Evolutionary conservation across 192 early-diverging fungal genomes (phyloP), one percentile per base, ranked within the genome.

Genomic region (Obelidium mucronatum): DNA sequence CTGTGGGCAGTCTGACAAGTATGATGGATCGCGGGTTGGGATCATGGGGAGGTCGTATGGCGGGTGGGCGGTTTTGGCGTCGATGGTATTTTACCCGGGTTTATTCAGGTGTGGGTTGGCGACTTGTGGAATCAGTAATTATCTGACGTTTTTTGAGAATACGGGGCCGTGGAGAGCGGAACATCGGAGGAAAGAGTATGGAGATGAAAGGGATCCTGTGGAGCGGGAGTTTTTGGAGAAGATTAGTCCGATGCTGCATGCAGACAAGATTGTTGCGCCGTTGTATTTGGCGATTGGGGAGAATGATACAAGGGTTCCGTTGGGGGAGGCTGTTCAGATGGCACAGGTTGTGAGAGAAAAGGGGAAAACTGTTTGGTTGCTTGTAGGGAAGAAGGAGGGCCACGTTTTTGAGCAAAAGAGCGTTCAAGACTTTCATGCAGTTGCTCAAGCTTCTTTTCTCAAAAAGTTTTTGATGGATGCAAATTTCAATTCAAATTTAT

Each of bases 31-130:
- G 19, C 56, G 61, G 35, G 51, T 73, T 35, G 56, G 35, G 19
- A 73, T 73, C 33, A 73, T 73, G 71, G 71, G 71, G 5, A 13
- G 71, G n/a, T 60, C 54, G n/a, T 73, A 73, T 35, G 71, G 71
- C 40, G 71, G 71, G 30, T 73, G 61, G 35, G 61, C 61, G 26
- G 55, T 62, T 2, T 31, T 73, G 2, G 71, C 71, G 19, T 24
- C 36, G 11, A 4, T 73, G 4, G 33, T 73, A 37, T 58, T 40
- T 40, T 73, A 31, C 44, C 71, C 71, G 3, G 24, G 40, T 35
- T 33, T 39, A 13, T 56, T 73, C 58, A 58, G 62, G 56, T 73
- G 71, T 42, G 71, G 71, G 31, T 31, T 73, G 35, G 71, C 56
- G 26, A 73, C 71, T 30, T 73, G 71, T 59, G 71, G 71, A 28